phyloP scores from a whole-genome alignment of 805 yeast species.

The Saccharomycopsis sp. region DNA sequence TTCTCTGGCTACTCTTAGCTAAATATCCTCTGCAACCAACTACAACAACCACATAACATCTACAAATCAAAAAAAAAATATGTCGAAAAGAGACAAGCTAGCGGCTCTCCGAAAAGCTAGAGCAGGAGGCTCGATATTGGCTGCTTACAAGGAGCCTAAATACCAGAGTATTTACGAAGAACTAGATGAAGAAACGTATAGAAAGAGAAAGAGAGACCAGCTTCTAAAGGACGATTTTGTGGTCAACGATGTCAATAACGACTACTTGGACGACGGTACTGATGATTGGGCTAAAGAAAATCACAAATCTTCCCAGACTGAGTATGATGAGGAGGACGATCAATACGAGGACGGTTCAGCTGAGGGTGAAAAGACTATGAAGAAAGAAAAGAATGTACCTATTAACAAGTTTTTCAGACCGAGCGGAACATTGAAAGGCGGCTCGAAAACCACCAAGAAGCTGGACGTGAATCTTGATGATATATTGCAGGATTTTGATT shows the following conservation, averaged over 20 bases:
- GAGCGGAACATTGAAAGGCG: conserved; percentile 21
- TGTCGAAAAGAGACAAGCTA: conserved; percentile 42
- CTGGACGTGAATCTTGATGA: conserved; percentile 58
- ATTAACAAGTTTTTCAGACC: conserved; percentile 50
- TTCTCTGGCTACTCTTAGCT: not conserved
- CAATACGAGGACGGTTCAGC: conserved; percentile 27
- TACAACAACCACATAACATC: not conserved
- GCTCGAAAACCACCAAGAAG: conserved; percentile 29
- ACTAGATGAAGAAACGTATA: conserved; percentile 73
- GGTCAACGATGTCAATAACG: conserved; percentile 89
- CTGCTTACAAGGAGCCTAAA: conserved; percentile 41
- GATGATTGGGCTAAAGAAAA: conserved; percentile 73
- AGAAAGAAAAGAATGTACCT: conserved; percentile 32
- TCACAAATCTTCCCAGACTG: conserved; percentile 51
- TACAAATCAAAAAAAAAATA: conserved; percentile 14
- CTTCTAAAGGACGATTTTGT: conserved; percentile 87
- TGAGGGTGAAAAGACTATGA: conserved; percentile 21
- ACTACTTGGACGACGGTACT: conserved; percentile 88
- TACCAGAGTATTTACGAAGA: conserved; percentile 73
- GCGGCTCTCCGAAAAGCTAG: conserved; percentile 61
- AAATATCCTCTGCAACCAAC: not conserved
- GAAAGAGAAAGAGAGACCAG: conserved; percentile 71
- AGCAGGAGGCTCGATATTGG: conserved; percentile 45
- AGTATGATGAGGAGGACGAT: conserved; percentile 34
- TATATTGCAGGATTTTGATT: conserved; percentile 51